These are phyloP conservation scores for Xenoacremonium recifei DNA, from an alignment of 2,329 filamentous ascomycete species.

Conservation along the genomic window DNA sequence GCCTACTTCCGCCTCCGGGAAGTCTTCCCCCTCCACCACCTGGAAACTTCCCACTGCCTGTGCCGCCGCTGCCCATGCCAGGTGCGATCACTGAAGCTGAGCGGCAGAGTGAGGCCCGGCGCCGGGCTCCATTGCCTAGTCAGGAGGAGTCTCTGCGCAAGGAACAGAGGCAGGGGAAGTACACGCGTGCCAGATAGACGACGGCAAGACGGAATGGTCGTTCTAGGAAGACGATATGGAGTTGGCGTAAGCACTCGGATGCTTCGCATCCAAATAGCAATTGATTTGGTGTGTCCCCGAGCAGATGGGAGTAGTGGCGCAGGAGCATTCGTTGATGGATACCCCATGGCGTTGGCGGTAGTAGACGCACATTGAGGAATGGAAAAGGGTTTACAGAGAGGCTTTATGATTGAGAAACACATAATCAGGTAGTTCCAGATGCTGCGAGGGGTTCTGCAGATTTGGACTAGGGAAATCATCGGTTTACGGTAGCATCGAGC, in stretches of 20 bases:
- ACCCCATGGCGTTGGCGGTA: constrained; percentile 24
- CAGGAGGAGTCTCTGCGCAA: constrained; percentile 79
- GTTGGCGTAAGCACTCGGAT: too few species aligned
- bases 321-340: constrained; percentile 15
- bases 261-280: too few species aligned
- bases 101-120: constrained; percentile 34
- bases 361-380: too few species aligned
- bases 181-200: constrained; percentile 54
- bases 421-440: too few species aligned
- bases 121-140: constrained; percentile 73
- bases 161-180: constrained; percentile 68
- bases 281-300: too few species aligned
- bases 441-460: too few species aligned
- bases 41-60: constrained; percentile 32
- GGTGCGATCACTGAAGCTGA: constrained; percentile 27
- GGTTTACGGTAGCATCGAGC: too few species aligned
- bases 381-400: too few species aligned
- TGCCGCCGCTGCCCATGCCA: constrained; percentile 40
- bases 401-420: too few species aligned
- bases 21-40: constrained; percentile 32
- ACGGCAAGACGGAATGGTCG: too few species aligned
- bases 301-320: too few species aligned
- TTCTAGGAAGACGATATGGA: not conserved
- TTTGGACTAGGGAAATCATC: too few species aligned
- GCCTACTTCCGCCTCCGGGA: constrained; percentile 36